Conservation (phyloP, 768 basidiomycete genomes). For the Podaxis sp. region DNA sequence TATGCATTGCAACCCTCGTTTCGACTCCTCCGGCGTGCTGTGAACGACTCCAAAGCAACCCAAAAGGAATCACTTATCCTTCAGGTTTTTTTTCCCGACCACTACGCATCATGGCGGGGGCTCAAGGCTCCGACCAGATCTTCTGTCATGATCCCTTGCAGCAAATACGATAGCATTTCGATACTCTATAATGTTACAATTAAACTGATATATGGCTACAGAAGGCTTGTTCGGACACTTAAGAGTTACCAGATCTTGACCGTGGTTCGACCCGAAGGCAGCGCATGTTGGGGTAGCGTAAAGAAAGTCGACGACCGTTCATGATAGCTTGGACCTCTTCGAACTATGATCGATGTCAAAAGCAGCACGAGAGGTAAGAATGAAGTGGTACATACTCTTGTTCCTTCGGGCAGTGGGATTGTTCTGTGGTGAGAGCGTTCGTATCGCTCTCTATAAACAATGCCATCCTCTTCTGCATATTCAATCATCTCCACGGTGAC, state of each 20-base stretch:
- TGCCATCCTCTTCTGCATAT: slow-evolving; percentile 59
- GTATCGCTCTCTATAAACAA: slow-evolving; percentile 60
- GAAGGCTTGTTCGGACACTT: slow-evolving; percentile 17
- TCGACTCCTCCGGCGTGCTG: not conserved
- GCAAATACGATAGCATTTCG: slow-evolving; percentile 2
- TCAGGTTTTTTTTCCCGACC: not conserved
- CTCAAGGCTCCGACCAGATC: no score
- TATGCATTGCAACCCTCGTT: not conserved
- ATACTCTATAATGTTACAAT: slow-evolving; percentile 14
- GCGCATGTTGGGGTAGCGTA: slow-evolving; percentile 68
- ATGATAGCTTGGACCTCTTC: slow-evolving; percentile 72
- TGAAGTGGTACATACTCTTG: slow-evolving; percentile 46
- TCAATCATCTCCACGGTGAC: slow-evolving; percentile 58
- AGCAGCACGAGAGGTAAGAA: slow-evolving; percentile 4
- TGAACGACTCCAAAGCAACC: not conserved
- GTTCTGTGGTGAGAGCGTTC: slow-evolving; percentile 67
- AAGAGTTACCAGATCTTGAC: slow-evolving; percentile 43
- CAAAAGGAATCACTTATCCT: not conserved
- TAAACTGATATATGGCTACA: slow-evolving; percentile 24
- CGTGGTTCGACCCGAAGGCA: slow-evolving; percentile 43
- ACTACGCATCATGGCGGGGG: not conserved
- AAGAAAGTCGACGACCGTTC: slow-evolving; percentile 56
- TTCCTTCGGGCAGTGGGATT: slow-evolving; percentile 72
- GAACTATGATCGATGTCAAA: slow-evolving; percentile 44
- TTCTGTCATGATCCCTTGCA: not conserved